Percentiles rank a stretch among this genome's conserved stretches.
Conservation (phyloP, 2,329 filamentous ascomycete genomes). For the Fusarium camptoceras region DNA sequence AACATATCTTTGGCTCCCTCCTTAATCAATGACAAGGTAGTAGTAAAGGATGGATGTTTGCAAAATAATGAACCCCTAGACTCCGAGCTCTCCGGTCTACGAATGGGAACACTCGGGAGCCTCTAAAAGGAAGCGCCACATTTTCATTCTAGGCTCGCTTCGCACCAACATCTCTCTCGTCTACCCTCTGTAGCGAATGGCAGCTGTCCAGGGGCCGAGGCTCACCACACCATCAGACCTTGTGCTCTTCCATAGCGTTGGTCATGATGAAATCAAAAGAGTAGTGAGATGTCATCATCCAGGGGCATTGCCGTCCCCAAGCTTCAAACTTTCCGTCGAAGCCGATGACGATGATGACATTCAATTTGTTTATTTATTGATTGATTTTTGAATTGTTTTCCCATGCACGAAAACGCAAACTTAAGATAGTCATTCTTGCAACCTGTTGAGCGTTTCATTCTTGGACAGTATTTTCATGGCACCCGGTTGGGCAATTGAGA, state of each 20-base stretch:
- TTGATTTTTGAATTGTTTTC: neutral
- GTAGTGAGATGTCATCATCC: constrained; percentile 39
- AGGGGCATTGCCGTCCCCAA: constrained; percentile 33
- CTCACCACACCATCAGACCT: constrained; percentile 34
- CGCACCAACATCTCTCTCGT: constrained; percentile 19
- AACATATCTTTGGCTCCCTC: constrained; percentile 17
- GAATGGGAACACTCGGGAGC: constrained; percentile 46
- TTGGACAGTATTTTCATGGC: neutral
- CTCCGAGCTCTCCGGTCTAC: constrained; percentile 46
- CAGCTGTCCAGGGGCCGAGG: constrained; percentile 10
- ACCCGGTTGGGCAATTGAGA: neutral
- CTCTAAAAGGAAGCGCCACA: constrained; percentile 25
- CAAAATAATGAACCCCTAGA: constrained; percentile 17
- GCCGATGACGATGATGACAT: constrained; percentile 37
- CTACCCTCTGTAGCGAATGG: constrained; percentile 10
- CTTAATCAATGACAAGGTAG: constrained; percentile 22
- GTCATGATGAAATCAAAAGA: constrained; percentile 22
- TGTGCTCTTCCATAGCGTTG: constrained; percentile 15
- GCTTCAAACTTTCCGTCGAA: constrained; percentile 32
- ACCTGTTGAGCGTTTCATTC: constrained; percentile 4
- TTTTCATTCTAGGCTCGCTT: constrained; percentile 19
- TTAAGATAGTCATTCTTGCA: neutral
- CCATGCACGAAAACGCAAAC: neutral
- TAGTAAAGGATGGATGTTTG: constrained; percentile 18
- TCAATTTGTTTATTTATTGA: constrained; percentile 3